These are phyloP conservation scores for Penicillium sp. DNA, from an alignment of 2,329 filamentous ascomycete species.

Conservation along the genomic window DNA sequence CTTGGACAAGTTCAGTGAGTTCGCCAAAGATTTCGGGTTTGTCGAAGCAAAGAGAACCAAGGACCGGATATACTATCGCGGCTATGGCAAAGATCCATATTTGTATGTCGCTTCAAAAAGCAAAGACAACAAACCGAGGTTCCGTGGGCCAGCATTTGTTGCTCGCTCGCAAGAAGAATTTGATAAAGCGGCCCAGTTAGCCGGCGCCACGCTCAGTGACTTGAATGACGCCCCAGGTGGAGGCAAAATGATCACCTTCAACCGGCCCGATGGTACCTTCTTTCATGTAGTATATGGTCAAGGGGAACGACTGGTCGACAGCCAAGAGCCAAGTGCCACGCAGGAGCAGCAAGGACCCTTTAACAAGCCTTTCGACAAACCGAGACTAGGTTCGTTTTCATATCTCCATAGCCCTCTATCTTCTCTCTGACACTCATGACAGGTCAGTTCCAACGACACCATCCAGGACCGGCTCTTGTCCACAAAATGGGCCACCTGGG, in stretches of 20 bases:
- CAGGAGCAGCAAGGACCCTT: slow-evolving; percentile 16
- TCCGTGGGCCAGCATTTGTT: slow-evolving; percentile 59
- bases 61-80: slow-evolving; percentile 59
- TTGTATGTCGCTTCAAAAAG: slow-evolving; percentile 58
- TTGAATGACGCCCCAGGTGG: slow-evolving; percentile 34
- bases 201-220: slow-evolving; percentile 56
- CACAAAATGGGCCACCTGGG: slow-evolving; percentile 47
- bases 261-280: slow-evolving; percentile 56
- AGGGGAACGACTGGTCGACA: slow-evolving; percentile 35
- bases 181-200: slow-evolving; percentile 48
- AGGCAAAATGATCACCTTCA: slow-evolving; percentile 28
- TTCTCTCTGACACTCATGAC: not conserved
- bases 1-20: slow-evolving; percentile 25
- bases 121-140: slow-evolving; percentile 50
- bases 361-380: slow-evolving; percentile 21
- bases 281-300: slow-evolving; percentile 62
- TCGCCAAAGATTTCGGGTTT: slow-evolving; percentile 36
- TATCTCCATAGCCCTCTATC: too few relatives aligned
- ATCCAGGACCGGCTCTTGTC: slow-evolving; percentile 30
- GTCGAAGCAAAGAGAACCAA: slow-evolving; percentile 27
- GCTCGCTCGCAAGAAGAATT: slow-evolving; percentile 60
- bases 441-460: slow-evolving; percentile 36
- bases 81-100: slow-evolving; percentile 63
- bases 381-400: too few relatives aligned
- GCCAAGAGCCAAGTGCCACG: slow-evolving; percentile 21